Evolutionary conservation across 2,329 filamentous ascomycete species (phyloP).

Genomic region (Fusarium nygamai): DNA sequence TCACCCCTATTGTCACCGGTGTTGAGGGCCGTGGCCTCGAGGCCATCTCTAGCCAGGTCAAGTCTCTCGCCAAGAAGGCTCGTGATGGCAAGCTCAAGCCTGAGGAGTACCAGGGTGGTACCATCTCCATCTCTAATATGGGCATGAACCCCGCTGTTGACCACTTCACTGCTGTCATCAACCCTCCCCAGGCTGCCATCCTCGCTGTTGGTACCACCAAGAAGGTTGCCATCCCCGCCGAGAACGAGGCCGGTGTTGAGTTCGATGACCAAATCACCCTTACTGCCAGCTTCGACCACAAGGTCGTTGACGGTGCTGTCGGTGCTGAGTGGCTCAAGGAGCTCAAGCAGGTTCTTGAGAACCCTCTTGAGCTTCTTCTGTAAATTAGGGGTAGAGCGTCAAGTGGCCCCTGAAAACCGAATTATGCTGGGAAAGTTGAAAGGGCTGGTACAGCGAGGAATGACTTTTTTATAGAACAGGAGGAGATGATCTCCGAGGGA

Average conservation of each 20-base stretch:
- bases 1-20: constrained; percentile 95
- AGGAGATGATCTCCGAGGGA: constrained; percentile 22
- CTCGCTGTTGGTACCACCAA: constrained; percentile 93
- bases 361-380: constrained; percentile 92
- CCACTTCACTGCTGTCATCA: constrained; percentile 98
- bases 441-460: constrained; percentile 27
- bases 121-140: constrained; percentile 99
- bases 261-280: constrained; percentile 98
- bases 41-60: constrained; percentile 87
- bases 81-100: constrained; percentile 98
- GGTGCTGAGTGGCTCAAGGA: constrained; percentile 97
- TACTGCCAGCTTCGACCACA: constrained; percentile 97
- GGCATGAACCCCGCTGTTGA: constrained; percentile 98
- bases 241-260: constrained; percentile 81
- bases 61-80: constrained; percentile 96
- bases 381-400: constrained; percentile 57
- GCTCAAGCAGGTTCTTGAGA: constrained; percentile 97
- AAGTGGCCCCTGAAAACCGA: not conserved
- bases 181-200: constrained; percentile 96
- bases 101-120: constrained; percentile 98
- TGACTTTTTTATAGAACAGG: constrained; percentile 40
- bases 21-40: constrained; percentile 88
- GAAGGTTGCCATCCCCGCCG: constrained; percentile 90
- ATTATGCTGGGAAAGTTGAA: not conserved
- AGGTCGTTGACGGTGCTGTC: constrained; percentile 95